These are phyloP conservation scores for Aspergillus sclerotiicarbonarius DNA, from an alignment of 495 filamentous ascomycete species.

Conservation along the genomic window DNA sequence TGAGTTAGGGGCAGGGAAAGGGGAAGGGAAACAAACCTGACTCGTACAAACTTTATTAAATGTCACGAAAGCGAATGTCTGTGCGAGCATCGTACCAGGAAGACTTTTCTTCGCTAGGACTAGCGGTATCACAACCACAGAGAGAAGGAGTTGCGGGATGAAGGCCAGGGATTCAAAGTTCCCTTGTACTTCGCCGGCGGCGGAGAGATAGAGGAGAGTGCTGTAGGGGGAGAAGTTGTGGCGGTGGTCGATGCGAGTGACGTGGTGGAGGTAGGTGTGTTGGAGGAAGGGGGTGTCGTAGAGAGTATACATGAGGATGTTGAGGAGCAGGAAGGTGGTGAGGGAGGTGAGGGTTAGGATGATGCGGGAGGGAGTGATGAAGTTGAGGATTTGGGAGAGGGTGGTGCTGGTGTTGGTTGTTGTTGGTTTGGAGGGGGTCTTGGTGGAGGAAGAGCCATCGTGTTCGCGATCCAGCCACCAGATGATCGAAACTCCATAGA, in stretches of 20 bases:
- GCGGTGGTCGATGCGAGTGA: constrained; percentile 90
- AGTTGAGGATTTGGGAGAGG: constrained; percentile 33
- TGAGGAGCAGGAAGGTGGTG: constrained; percentile 66
- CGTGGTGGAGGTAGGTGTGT: constrained; percentile 89
- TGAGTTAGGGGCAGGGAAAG: neutral
- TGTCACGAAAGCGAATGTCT: constrained; percentile 94
- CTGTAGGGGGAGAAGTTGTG: constrained; percentile 99
- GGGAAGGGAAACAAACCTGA: constrained; percentile 60
- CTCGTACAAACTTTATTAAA: constrained; percentile 99
- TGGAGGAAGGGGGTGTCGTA: constrained; percentile 74
- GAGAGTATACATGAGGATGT: constrained; percentile 71
- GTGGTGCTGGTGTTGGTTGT: neutral
- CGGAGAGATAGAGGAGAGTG: constrained; percentile 80
- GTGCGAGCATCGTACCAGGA: constrained; percentile 88
- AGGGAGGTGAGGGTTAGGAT: constrained; percentile 64
- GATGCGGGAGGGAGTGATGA: constrained; percentile 62
- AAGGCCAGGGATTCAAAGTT: constrained; percentile 82
- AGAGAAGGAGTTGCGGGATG: constrained; percentile 78
- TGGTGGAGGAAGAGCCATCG: constrained; percentile 17
- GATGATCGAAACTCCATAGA: constrained; percentile 82
- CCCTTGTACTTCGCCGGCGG: constrained; percentile 49
- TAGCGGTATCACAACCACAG: constrained; percentile 72
- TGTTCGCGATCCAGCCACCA: constrained; percentile 75
- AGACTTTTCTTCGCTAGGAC: constrained; percentile 80
- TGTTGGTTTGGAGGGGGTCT: neutral